Evolutionary conservation across 1,139 yeast species (phyloP).

Genomic region (Pichia sp.): DNA sequence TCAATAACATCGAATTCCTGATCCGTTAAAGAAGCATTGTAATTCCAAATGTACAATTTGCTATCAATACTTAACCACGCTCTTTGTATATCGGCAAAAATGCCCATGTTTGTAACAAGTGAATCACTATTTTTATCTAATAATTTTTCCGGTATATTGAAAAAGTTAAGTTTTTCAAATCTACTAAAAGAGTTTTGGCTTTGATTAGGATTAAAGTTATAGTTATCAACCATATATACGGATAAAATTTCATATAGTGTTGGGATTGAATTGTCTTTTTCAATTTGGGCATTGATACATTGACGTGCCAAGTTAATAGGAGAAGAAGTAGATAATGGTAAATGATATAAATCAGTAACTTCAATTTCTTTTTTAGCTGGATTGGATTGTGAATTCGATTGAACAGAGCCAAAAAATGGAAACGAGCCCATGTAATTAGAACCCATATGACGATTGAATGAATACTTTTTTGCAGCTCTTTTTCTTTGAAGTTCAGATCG

Average conservation of each 20-base stretch:
- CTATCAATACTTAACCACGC: slow-evolving; percentile 88
- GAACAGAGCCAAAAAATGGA: slow-evolving; percentile 10
- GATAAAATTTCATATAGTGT: slow-evolving; percentile 28
- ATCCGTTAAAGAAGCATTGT: slow-evolving; percentile 45
- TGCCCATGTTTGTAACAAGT: slow-evolving; percentile 65
- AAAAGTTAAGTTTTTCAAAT: slow-evolving; percentile 63
- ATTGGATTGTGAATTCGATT: slow-evolving; percentile 2
- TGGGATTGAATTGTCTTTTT: slow-evolving; percentile 29
- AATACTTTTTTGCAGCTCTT: slow-evolving; percentile 21
- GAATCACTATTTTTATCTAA: slow-evolving; percentile 53
- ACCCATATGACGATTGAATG: slow-evolving; percentile 7
- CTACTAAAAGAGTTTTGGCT: slow-evolving; percentile 48
- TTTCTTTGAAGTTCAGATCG: slow-evolving; percentile 24
- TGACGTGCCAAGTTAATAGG: slow-evolving; percentile 29
- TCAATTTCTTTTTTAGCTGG: slow-evolving; percentile 6
- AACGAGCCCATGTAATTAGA: slow-evolving; percentile 9
- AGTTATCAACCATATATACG: slow-evolving; percentile 30
- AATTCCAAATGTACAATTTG: slow-evolving; percentile 80
- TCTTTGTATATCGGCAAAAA: slow-evolving; percentile 74
- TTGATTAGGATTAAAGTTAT: slow-evolving; percentile 28
- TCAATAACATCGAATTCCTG: slow-evolving; percentile 77
- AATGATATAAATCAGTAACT: slow-evolving; percentile 14
- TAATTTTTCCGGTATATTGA: slow-evolving; percentile 76
- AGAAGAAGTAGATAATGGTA: slow-evolving; percentile 27
- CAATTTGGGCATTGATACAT: slow-evolving; percentile 27